phyloP scores from a whole-genome alignment of 352 stramenopile species.

The Phytophthora agathidicida region DNA sequence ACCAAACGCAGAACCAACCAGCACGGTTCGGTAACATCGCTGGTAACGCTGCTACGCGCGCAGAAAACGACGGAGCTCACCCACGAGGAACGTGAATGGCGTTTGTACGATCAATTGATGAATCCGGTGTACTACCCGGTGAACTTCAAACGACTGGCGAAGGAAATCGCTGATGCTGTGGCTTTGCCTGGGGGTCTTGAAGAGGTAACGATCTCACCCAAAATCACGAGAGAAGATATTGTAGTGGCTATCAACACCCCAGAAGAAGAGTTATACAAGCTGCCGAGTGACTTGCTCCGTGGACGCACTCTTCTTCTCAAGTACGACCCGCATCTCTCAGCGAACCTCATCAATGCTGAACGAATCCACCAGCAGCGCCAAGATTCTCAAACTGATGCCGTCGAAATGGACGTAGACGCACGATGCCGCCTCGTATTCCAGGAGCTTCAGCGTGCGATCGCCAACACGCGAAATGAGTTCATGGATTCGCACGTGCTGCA shows the following conservation, averaged over 20 bases:
- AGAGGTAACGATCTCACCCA: conserved; percentile 35
- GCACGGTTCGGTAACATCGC: conserved; percentile 22
- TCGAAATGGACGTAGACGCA: conserved; percentile 87
- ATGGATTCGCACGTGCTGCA: conserved; percentile 93
- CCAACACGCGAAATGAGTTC: conserved; percentile 82
- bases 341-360: conserved; percentile 55
- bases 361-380: conserved; percentile 41
- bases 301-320: conserved; percentile 69
- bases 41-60: conserved; percentile 55
- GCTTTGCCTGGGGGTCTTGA: conserved; percentile 11
- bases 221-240: conserved; percentile 66
- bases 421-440: conserved; percentile 88
- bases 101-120: conserved; percentile 69
- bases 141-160: conserved; percentile 51
- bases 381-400: conserved; percentile 37
- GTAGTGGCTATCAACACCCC: conserved; percentile 62
- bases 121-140: conserved; percentile 74
- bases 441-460: conserved; percentile 90
- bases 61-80: conserved; percentile 61
- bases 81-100: conserved; percentile 73
- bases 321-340: conserved; percentile 60
- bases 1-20: conserved; percentile 15
- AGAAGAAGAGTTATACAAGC: conserved; percentile 78
- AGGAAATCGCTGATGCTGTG: conserved; percentile 10
- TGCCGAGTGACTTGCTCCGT: conserved; percentile 60